These are phyloP conservation scores for Ustilago curta DNA, from an alignment of 1,284 basidiomycete species.

Conservation along the genomic window DNA sequence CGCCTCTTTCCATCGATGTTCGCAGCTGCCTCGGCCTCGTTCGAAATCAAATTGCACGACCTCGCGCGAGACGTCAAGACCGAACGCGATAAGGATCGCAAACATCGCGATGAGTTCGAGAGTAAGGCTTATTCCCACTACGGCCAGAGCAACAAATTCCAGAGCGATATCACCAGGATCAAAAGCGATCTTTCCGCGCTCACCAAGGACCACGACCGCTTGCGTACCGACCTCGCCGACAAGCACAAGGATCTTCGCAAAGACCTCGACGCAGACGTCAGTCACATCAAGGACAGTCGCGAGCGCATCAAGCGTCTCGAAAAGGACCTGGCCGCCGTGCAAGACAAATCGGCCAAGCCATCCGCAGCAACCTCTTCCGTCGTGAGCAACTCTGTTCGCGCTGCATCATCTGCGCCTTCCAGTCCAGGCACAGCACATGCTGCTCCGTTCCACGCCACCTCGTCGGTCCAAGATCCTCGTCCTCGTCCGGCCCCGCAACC, in stretches of 20 bases:
- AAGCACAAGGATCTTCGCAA: slow-evolving; percentile 10
- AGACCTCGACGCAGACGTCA: slow-evolving; percentile 38
- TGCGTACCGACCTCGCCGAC: slow-evolving; percentile 7
- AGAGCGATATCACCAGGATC: slow-evolving; percentile 20
- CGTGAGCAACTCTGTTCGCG: not conserved
- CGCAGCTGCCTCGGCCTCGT: slow-evolving; percentile 1
- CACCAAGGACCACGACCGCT: slow-evolving; percentile 14
- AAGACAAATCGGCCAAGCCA: slow-evolving; percentile 1
- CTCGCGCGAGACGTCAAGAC: slow-evolving; percentile 2
- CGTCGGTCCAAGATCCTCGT: slow-evolving; percentile 14
- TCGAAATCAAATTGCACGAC: slow-evolving; percentile 20
- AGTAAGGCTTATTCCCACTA: not conserved
- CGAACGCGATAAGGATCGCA: slow-evolving; percentile 18
- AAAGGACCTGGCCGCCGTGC: not conserved
- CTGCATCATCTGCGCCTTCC: slow-evolving; percentile 13
- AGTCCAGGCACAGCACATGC: slow-evolving; percentile 1
- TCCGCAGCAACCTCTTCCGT: not conserved
- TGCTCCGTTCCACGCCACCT: slow-evolving; percentile 1
- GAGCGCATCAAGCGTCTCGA: slow-evolving; percentile 19
- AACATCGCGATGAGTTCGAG: slow-evolving; percentile 11
- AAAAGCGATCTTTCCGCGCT: slow-evolving; percentile 11
- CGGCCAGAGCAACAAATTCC: slow-evolving; percentile 7
- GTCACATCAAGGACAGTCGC: slow-evolving; percentile 16
- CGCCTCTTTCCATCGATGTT: slow-evolving; percentile 2
- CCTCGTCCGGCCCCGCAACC: slow-evolving; percentile 8